Evolutionary conservation across 768 basidiomycete species (phyloP).

Genomic region (Clitopilus hobsonii): DNA sequence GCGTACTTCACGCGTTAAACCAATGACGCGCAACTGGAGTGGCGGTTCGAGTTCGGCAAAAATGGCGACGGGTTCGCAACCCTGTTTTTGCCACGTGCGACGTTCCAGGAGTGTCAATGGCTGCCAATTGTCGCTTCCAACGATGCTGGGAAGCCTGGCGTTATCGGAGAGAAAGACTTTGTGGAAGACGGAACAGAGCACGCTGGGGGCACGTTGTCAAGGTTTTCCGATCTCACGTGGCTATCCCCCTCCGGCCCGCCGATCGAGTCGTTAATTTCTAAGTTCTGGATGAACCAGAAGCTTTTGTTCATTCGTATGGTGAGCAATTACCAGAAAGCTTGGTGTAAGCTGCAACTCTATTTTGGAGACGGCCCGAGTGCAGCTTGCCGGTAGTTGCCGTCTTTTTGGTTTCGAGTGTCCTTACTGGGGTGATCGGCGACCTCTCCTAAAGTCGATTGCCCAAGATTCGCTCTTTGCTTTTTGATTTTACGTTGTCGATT

Average conservation of each 20-base stretch:
- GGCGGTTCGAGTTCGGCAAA: neutral
- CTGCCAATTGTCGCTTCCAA: neutral
- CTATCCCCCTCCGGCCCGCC: constrained; percentile 14
- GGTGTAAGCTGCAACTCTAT: neutral
- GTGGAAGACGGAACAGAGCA: constrained; percentile 6
- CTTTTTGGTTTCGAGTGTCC: neutral
- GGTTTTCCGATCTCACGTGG: constrained; percentile 23
- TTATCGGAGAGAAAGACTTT: constrained; percentile 18
- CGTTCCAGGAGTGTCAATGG: neutral
- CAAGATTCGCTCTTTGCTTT: neutral
- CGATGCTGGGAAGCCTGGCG: constrained; percentile 13
- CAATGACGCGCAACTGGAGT: constrained; percentile 10
- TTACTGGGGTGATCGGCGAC: neutral
- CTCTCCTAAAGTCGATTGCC: neutral
- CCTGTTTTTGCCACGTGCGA: constrained; percentile 7
- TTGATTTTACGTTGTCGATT: neutral
- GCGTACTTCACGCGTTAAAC: constrained; percentile 5
- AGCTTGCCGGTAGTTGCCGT: neutral
- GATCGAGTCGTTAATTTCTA: constrained; percentile 5
- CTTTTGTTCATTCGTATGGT: too few species aligned
- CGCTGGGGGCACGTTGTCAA: constrained; percentile 33
- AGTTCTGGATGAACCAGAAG: too few species aligned
- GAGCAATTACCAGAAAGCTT: neutral
- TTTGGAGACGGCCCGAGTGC: neutral
- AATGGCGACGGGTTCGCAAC: constrained; percentile 3